Evolutionary conservation across 2,329 filamentous ascomycete species (phyloP).

Genomic region (Exophiala xenobiotica): DNA sequence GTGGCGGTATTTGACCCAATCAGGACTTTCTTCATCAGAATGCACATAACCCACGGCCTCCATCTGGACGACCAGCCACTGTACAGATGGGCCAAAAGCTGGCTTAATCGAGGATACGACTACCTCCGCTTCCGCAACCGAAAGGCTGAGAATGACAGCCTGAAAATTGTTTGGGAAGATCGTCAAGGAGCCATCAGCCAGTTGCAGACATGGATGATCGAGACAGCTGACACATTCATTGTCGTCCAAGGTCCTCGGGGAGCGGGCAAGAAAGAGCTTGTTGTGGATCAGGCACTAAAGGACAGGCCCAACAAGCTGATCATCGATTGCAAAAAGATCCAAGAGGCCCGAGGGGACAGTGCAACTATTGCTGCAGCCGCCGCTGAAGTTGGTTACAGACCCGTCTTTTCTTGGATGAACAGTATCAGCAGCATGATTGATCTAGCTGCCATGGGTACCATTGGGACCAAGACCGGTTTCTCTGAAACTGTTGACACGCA

Average conservation of each 20-base stretch:
- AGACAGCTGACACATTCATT: slow-evolving; percentile 87
- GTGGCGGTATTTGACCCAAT: slow-evolving; percentile 93
- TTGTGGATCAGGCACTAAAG: slow-evolving; percentile 79
- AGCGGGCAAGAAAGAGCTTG: slow-evolving; percentile 84
- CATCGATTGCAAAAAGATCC: slow-evolving; percentile 89
- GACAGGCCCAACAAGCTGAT: slow-evolving; percentile 71
- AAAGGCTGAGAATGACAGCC: slow-evolving; percentile 63
- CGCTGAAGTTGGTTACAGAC: slow-evolving; percentile 80
- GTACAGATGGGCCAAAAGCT: slow-evolving; percentile 77
- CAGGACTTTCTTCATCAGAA: slow-evolving; percentile 85
- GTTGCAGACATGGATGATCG: slow-evolving; percentile 80
- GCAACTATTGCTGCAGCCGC: slow-evolving; percentile 81
- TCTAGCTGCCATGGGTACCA: slow-evolving; percentile 87
- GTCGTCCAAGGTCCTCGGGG: slow-evolving; percentile 90
- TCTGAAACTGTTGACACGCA: slow-evolving; percentile 90
- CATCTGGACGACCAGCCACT: slow-evolving; percentile 56
- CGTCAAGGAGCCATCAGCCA: slow-evolving; percentile 78
- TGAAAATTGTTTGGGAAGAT: slow-evolving; percentile 84
- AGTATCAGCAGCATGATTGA: slow-evolving; percentile 90
- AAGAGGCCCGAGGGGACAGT: slow-evolving; percentile 84
- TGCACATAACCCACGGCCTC: slow-evolving; percentile 77
- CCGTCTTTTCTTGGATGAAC: slow-evolving; percentile 95
- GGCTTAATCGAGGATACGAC: slow-evolving; percentile 49
- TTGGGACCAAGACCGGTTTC: slow-evolving; percentile 90
- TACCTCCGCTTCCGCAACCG: slow-evolving; percentile 44